A percentile compares a stretch with the other conserved stretches of the same genome.
Evolutionary conservation across 192 early-diverging fungal genomes (phyloP).

Genomic region (Chytriomyces sp.): DNA sequence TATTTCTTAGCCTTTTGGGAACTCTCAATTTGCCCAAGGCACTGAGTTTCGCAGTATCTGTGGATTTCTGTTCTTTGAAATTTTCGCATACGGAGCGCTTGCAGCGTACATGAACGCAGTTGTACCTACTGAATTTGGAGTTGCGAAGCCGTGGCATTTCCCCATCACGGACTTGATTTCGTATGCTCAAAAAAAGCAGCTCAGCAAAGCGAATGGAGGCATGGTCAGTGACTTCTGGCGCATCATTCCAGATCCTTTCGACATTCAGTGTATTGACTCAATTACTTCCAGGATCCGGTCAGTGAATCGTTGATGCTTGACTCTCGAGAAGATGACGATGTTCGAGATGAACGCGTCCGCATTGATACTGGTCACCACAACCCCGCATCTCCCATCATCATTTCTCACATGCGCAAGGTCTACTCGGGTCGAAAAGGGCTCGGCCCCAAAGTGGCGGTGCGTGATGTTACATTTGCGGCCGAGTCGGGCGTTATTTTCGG

Average conservation of each 20-base stretch:
- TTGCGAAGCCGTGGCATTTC: slow-evolving; percentile 70
- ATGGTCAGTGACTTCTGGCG: slow-evolving; percentile 23
- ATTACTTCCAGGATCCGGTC: slow-evolving; percentile 56
- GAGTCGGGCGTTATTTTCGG: slow-evolving; percentile 67
- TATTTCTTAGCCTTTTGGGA: slow-evolving; percentile 50
- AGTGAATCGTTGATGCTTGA: slow-evolving; percentile 64
- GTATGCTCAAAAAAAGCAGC: slow-evolving; percentile 38
- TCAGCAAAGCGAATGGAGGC: slow-evolving; percentile 24
- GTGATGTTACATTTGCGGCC: slow-evolving; percentile 68
- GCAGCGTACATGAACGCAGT: slow-evolving; percentile 54
- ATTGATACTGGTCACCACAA: slow-evolving; percentile 49
- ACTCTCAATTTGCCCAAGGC: slow-evolving; percentile 53
- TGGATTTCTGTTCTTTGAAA: slow-evolving; percentile 56
- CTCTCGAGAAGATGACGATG: slow-evolving; percentile 68
- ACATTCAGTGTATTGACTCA: slow-evolving; percentile 39
- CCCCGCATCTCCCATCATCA: slow-evolving; percentile 56
- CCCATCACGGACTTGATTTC: slow-evolving; percentile 45
- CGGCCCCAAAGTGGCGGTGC: slow-evolving; percentile 64
- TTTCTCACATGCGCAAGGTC: slow-evolving; percentile 69
- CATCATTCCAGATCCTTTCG: slow-evolving; percentile 56
- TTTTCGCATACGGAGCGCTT: slow-evolving; percentile 50
- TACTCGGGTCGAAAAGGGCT: slow-evolving; percentile 49
- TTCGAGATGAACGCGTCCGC: slow-evolving; percentile 62
- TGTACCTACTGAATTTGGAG: slow-evolving; percentile 70
- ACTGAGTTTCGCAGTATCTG: slow-evolving; percentile 62